Evolutionary conservation across 768 basidiomycete genomes (phyloP), one percentile per base, ranked within the genome.

Genomic region (Tephrocybe sp.): DNA sequence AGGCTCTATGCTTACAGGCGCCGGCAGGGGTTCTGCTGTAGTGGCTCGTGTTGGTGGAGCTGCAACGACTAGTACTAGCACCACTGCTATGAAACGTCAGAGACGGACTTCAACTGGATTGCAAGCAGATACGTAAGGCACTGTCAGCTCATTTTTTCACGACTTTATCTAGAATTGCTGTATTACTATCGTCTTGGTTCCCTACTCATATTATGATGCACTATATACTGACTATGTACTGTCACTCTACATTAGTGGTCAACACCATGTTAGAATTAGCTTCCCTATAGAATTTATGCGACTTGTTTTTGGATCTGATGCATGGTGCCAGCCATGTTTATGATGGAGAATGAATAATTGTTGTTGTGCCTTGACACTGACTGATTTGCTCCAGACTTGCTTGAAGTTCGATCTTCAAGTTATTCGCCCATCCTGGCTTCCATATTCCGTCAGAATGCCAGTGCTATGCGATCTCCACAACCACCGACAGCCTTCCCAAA

Each of bases 51-150:
- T 59, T 34, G 61, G 65, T 20, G 64, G 66, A 17, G 62, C 69
- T 13, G 63, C 69, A 12, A 61, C 60, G 34, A 59, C 62, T 5
- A 63, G 64, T 39, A 61, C 62, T 44, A 70, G 70, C 17, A 61
- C 71, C 12, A 64, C 73, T 36, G 70, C 85, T 34, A 77, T 91
- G 79, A 92, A 92, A 71, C 76, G 89, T 56, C 89, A 91, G 62
- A 76, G 89, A 73, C 82, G 89, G 76, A 85, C 84, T 58, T 90
- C 87, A 46, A 76, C 79, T 26, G 76, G 78, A 53, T 61, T 76
- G 41, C 77, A 76, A 55, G 61, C 65, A 51, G 66, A 70, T 52
- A 59, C 60, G 49, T 68, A 61, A 60, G 39, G n/a, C 42, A 12
- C 26, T 52, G 12, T 4, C 42, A 51, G 35, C 39, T 26, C 19